A percentile compares a stretch with the other conserved stretches of the same genome.
These are phyloP conservation scores for Xylaria bambusicola DNA, from an alignment of 495 filamentous ascomycete species.

Conservation along the genomic window DNA sequence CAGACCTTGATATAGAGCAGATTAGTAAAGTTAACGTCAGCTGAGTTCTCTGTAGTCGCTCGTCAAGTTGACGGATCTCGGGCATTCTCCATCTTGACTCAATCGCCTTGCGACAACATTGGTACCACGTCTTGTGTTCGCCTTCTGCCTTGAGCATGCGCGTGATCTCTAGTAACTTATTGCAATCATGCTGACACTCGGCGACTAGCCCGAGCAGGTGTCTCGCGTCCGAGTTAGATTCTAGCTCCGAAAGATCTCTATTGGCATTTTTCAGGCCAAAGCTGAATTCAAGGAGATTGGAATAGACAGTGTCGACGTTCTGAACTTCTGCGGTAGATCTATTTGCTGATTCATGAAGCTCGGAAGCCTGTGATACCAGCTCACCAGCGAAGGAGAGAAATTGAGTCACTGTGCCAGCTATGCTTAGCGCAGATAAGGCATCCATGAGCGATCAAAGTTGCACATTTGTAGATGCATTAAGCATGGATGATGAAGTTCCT, in stretches of 20 bases:
- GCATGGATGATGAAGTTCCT: neutral
- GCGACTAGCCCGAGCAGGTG: slow-evolving; percentile 4
- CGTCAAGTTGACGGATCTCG: slow-evolving; percentile 5
- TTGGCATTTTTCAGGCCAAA: slow-evolving; percentile 12
- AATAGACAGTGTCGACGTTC: slow-evolving; percentile 15
- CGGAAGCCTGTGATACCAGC: slow-evolving; percentile 20
- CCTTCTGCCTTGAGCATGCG: neutral
- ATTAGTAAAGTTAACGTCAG: slow-evolving; percentile 4
- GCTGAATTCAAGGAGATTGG: slow-evolving; percentile 16
- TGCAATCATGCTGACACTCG: slow-evolving; percentile 5
- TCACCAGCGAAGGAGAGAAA: slow-evolving; percentile 35
- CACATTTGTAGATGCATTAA: neutral
- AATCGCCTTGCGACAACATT: slow-evolving; percentile 5
- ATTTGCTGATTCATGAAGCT: slow-evolving; percentile 24
- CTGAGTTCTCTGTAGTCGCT: slow-evolving; percentile 11
- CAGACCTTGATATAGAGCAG: slow-evolving; percentile 12
- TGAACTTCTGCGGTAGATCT: slow-evolving; percentile 24
- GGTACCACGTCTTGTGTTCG: neutral
- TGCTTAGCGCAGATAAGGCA: slow-evolving; percentile 31
- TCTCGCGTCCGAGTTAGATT: neutral
- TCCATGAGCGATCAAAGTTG: slow-evolving; percentile 20
- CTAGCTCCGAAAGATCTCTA: neutral
- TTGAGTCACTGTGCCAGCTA: slow-evolving; percentile 31
- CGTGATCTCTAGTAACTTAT: slow-evolving; percentile 3
- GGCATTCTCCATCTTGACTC: slow-evolving; percentile 5